These are phyloP conservation scores for Magnaporthales sp. DNA, from an alignment of 2,329 filamentous ascomycete species.

Conservation along the genomic window DNA sequence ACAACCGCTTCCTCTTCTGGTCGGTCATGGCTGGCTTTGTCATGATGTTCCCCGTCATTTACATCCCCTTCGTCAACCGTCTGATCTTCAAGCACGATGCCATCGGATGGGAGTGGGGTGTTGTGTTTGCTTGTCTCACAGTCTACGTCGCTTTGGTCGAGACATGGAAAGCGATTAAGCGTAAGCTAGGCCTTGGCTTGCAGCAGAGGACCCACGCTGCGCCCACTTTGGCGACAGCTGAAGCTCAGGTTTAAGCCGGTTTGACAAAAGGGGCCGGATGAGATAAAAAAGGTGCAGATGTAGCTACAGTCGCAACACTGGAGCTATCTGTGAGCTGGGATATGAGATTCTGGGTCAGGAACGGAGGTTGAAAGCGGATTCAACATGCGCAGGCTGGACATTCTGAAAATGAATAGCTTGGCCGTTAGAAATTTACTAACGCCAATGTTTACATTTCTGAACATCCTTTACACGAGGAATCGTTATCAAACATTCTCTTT, in stretches of 20 bases:
- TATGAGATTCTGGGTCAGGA: neutral
- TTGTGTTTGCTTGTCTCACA: constrained; percentile 34
- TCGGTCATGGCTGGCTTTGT: constrained; percentile 29
- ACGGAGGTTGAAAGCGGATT: neutral
- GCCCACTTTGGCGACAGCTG: neutral
- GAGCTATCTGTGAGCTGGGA: neutral
- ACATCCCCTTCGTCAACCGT: constrained; percentile 41
- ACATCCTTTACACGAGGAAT: neutral
- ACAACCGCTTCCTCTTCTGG: constrained; percentile 54
- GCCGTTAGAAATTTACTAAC: neutral
- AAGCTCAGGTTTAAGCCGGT: neutral
- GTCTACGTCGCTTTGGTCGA: constrained; percentile 41
- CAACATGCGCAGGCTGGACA: neutral
- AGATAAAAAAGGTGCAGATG: neutral
- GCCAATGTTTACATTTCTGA: neutral
- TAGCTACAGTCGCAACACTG: neutral
- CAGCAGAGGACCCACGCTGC: neutral
- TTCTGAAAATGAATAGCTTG: neutral
- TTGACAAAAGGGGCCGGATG: neutral
- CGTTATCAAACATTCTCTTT: neutral
- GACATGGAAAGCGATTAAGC: constrained; percentile 40
- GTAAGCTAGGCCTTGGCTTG: constrained; percentile 12
- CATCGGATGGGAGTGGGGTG: constrained; percentile 44
- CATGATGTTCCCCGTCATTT: constrained; percentile 26
- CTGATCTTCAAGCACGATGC: constrained; percentile 40